These are phyloP conservation scores for Penicillium waksmanii DNA, from an alignment of 495 filamentous ascomycete genomes.

Conservation along the genomic window DNA sequence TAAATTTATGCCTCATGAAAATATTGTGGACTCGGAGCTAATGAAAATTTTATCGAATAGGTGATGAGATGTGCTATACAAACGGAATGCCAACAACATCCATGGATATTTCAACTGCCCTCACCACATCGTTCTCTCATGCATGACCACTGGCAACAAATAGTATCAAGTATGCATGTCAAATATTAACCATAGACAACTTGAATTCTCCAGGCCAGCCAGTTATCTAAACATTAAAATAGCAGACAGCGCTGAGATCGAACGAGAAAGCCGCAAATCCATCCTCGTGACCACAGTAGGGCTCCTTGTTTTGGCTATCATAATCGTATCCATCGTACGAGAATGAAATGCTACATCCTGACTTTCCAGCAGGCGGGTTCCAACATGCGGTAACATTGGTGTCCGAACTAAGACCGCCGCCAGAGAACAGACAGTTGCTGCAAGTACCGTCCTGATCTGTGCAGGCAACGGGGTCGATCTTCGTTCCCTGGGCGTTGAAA, in stretches of 20 bases:
- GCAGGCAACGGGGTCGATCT: constrained; percentile 9
- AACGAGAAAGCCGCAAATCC: constrained; percentile 6
- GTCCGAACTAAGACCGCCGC: constrained; percentile 7
- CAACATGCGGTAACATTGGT: constrained; percentile 17
- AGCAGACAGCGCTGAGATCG: constrained; percentile 11
- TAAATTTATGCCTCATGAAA: too few relatives aligned
- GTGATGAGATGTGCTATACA: too few relatives aligned
- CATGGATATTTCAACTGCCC: too few relatives aligned
- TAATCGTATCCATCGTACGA: constrained; percentile 14
- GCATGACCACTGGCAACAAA: too few relatives aligned
- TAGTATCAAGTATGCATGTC: too few relatives aligned
- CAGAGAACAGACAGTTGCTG: constrained; percentile 12
- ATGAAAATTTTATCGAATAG: too few relatives aligned
- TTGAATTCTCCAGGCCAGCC: too few relatives aligned
- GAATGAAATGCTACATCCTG: not conserved
- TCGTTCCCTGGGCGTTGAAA: constrained; percentile 3
- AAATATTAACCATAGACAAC: too few relatives aligned
- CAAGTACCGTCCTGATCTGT: constrained; percentile 1
- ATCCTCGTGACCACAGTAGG: constrained; percentile 3
- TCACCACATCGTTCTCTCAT: too few relatives aligned
- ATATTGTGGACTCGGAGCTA: too few relatives aligned
- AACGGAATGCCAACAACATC: too few relatives aligned
- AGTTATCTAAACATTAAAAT: constrained; percentile 7
- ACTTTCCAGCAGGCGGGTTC: constrained; percentile 6
- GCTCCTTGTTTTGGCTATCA: constrained; percentile 7